Evolutionary conservation across 176 grass and related monocot genomes (phyloP), one percentile per base, ranked within the genome.

Genomic region (Musa acuminata): DNA sequence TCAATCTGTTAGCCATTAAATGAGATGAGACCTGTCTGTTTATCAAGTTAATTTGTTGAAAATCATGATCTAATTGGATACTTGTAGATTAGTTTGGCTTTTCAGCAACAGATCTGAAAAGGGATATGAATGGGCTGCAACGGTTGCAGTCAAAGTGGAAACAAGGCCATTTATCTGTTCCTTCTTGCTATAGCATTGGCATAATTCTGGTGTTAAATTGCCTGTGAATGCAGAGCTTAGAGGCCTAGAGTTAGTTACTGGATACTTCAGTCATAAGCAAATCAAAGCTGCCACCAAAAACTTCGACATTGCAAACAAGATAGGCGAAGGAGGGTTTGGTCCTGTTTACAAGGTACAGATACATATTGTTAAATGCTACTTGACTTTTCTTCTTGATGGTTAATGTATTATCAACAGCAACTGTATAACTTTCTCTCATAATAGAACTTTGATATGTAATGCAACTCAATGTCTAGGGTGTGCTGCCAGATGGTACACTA

Each of bases 241-340:
- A 50, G 17, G 17, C 1, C 11, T 75, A 13, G 35, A 63, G 19
- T 62, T 75, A 27, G 53, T 60, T 11, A 75, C 55, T 13, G 57
- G 57, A 60, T 62, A 49, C 73, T 62, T 75, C 73, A 75, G 73
- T 75, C 63, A 62, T 13, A 75, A 75, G 29, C 73, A 75, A 8
- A 75, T 75, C 9, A 75, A 75, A 75, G n/a, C 54, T 75, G 73
- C 29, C 1, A 75, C 73, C 8, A 75, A 75, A 13, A 75, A 75
- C 10, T 75, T 75, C 22, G 73, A 75, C 29, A 27, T 9, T 75
- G 16, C 73, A 73, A 73, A 73, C 14, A 73, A 55, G 71, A 25
- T 73, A 2, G 71, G 71, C 2, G 71, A 73, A 19, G 73, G 73
- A 20, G 73, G 73, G 9, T 75, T 75, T 63, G 73, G 73, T n/a